These are phyloP conservation scores for Allium fistulosum DNA, from an alignment of 106 monocot species.

Conservation along the genomic window DNA sequence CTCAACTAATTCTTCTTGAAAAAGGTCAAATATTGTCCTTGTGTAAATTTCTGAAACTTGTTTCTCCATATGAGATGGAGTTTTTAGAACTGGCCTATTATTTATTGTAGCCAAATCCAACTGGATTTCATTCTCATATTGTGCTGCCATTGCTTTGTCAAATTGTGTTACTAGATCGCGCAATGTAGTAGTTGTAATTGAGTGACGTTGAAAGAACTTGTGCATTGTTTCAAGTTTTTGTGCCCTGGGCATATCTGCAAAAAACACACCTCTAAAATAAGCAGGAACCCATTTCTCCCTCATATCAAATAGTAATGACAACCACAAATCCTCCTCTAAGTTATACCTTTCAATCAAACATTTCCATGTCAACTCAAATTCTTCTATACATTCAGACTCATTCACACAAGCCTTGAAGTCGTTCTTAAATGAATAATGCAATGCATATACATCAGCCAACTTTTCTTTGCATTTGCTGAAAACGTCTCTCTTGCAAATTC, in stretches of 20 bases:
- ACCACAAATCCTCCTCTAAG: constrained; percentile 48
- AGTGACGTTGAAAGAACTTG: constrained; percentile 80
- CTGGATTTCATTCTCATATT: constrained; percentile 75
- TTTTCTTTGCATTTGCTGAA: constrained; percentile 65
- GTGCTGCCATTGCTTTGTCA: constrained; percentile 76
- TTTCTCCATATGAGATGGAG: constrained; percentile 77
- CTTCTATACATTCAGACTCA: constrained; percentile 49
- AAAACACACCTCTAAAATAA: constrained; percentile 61
- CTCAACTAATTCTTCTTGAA: constrained; percentile 76
- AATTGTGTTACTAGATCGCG: constrained; percentile 68
- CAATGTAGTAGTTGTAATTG: constrained; percentile 59
- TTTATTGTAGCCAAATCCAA: constrained; percentile 46
- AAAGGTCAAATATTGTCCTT: constrained; percentile 61
- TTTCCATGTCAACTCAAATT: constrained; percentile 67
- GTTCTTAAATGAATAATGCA: constrained; percentile 44
- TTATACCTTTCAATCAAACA: constrained; percentile 37
- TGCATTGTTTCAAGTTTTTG: constrained; percentile 62
- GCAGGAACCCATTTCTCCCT: constrained; percentile 77
- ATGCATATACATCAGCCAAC: constrained; percentile 33
- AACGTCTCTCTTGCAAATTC: constrained; percentile 66
- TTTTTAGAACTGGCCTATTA: constrained; percentile 60
- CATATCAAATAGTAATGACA: constrained; percentile 39
- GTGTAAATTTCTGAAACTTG: constrained; percentile 96
- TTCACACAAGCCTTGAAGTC: constrained; percentile 73
- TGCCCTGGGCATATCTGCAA: constrained; percentile 44